A percentile compares a stretch with the other conserved stretches of the same genome.
phyloP scores from a whole-genome alignment of 257 asterid genomes.

The Echites panduratus region DNA sequence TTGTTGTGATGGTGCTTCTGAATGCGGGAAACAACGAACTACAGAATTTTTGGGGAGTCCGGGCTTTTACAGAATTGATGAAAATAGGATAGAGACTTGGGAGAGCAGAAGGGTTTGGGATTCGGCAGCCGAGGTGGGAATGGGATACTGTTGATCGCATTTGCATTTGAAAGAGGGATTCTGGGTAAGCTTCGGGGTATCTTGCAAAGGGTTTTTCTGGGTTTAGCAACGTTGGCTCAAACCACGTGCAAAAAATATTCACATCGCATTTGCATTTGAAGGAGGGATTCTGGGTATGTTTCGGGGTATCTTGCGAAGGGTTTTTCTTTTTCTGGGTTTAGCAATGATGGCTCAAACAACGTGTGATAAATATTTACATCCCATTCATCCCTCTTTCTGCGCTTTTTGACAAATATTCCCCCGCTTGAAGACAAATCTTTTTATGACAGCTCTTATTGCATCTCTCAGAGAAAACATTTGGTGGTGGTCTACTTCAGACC shows the following conservation, averaged over 20 bases:
- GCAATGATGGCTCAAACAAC: neutral
- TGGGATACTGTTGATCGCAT: constrained; percentile 15
- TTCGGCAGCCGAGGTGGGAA: constrained; percentile 5
- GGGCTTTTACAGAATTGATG: constrained; percentile 8
- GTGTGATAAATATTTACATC: too few relatives aligned
- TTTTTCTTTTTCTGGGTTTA: constrained; percentile 5
- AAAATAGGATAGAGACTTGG: constrained; percentile 3
- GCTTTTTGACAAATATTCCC: too few relatives aligned
- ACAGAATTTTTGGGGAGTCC: constrained; percentile 16
- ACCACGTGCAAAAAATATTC: neutral
- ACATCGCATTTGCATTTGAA: constrained; percentile 11
- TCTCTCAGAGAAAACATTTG: neutral
- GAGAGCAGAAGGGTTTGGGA: neutral
- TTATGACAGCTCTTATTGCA: neutral
- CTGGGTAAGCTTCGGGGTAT: too few relatives aligned
- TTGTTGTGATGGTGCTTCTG: constrained; percentile 7
- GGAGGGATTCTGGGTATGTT: neutral
- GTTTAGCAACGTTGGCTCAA: neutral
- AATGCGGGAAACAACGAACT: neutral
- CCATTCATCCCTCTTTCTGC: too few relatives aligned
- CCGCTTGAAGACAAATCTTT: neutral
- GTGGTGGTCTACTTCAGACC: neutral
- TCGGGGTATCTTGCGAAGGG: neutral
- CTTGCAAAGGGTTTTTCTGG: neutral
- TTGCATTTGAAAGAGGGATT: constrained; percentile 11